Percentiles rank a stretch among this genome's conserved stretches.
Conservation (phyloP, 2,329 filamentous ascomycete genomes). For the Davidsoniella australis region DNA sequence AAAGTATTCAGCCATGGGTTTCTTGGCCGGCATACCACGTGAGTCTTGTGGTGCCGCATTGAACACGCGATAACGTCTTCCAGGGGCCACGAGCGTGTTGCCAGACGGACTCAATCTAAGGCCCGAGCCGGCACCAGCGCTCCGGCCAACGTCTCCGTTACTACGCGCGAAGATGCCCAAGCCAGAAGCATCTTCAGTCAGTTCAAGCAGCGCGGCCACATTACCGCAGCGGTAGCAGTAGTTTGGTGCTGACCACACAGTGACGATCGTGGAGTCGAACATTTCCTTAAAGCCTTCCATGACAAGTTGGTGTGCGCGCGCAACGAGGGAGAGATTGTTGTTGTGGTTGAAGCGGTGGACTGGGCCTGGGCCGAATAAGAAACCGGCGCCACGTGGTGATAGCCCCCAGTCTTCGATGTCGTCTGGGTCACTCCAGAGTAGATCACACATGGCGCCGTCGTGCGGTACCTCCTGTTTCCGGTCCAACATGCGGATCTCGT, state of each 20-base stretch:
- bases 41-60: conserved; percentile 93
- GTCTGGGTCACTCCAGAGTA: conserved; percentile 95
- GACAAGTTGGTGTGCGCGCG: conserved; percentile 87
- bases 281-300: conserved; percentile 99
- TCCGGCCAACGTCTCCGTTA: conserved; percentile 50
- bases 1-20: conserved; percentile 95
- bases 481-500: conserved; percentile 89
- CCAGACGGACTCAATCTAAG: conserved; percentile 29
- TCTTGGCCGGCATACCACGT: conserved; percentile 96
- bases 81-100: conserved; percentile 41
- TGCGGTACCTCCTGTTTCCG: conserved; percentile 97
- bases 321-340: conserved; percentile 84
- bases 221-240: conserved; percentile 96
- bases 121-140: conserved; percentile 25
- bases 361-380: conserved; percentile 88
- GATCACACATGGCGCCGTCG: conserved; percentile 96
- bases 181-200: conserved; percentile 74
- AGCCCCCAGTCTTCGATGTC: conserved; percentile 96
- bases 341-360: conserved; percentile 91
- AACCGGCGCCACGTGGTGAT: conserved; percentile 83
- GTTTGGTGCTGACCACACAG: conserved; percentile 95
- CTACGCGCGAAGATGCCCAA: conserved; percentile 51
- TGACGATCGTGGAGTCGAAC: conserved; percentile 92
- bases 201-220: conserved; percentile 83
- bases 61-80: conserved; percentile 83